Conservation (phyloP, 1,139 yeast genomes). For the Nadsonia starkeyi-henricii region DNA sequence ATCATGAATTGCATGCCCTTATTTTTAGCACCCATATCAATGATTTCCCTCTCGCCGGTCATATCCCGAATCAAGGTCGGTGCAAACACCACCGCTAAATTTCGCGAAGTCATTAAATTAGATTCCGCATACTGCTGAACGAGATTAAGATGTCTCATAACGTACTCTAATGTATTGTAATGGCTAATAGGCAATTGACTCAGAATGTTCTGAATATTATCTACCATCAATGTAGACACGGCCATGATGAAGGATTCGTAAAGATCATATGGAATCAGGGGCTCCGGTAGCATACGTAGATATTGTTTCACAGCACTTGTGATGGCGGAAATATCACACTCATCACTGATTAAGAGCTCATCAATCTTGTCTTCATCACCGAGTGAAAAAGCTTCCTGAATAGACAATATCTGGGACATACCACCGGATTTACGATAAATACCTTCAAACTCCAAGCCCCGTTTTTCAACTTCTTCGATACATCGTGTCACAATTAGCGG, state of each 20-base stretch:
- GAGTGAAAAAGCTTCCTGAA: conserved; percentile 30
- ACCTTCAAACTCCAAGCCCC: conserved; percentile 70
- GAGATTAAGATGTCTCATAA: conserved; percentile 46
- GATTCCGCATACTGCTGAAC: conserved; percentile 18
- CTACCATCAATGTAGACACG: conserved; percentile 21
- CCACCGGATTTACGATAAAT: conserved; percentile 87
- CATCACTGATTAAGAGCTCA: conserved; percentile 36
- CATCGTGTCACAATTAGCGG: conserved; percentile 68
- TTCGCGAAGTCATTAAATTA: conserved; percentile 59
- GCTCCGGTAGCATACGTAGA: conserved; percentile 71
- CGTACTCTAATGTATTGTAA: conserved; percentile 36
- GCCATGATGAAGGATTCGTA: conserved; percentile 52
- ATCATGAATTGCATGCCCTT: conserved; percentile 67
- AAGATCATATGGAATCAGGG: conserved; percentile 56
- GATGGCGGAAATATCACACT: conserved; percentile 62
- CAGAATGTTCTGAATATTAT: conserved; percentile 26
- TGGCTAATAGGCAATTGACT: conserved; percentile 54
- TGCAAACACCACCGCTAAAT: conserved; percentile 86
- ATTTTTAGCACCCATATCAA: conserved; percentile 75
- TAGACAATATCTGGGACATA: conserved; percentile 51
- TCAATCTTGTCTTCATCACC: conserved; percentile 12
- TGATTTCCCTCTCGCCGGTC: conserved; percentile 70
- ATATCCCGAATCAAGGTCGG: conserved; percentile 81
- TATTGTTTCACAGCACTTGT: conserved; percentile 81
- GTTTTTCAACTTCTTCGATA: conserved; percentile 59